Percentiles rank a stretch among this genome's conserved stretches.
Conservation (phyloP, 1,139 yeast genomes). For the Pichia sp. region DNA sequence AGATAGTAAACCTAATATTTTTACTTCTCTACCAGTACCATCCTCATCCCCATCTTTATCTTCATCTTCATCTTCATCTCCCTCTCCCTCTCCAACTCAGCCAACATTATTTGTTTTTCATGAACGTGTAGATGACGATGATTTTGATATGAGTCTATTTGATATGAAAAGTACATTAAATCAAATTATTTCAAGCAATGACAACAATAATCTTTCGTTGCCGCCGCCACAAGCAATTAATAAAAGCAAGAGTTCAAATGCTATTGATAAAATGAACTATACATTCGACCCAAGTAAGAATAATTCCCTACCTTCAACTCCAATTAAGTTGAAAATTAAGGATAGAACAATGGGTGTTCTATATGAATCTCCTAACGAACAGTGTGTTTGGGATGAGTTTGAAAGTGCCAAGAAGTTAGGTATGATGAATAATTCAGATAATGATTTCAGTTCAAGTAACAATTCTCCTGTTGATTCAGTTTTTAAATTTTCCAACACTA, state of each 20-base stretch:
- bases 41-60: too few species aligned
- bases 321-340: slow-evolving; percentile 4
- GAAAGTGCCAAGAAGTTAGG: slow-evolving; percentile 6
- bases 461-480: slow-evolving; percentile 3
- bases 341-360: slow-evolving; percentile 18
- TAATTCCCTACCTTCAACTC: slow-evolving; percentile 1
- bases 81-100: too few species aligned
- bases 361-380: slow-evolving; percentile 17
- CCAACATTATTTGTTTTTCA: not conserved
- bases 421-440: not conserved
- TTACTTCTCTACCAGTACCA: not conserved
- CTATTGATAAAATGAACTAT: slow-evolving; percentile 11
- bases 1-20: slow-evolving; percentile 3
- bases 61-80: too few species aligned
- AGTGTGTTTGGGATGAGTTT: slow-evolving; percentile 14
- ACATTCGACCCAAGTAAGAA: slow-evolving; percentile 6
- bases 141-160: slow-evolving; percentile 11
- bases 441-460: not conserved
- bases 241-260: slow-evolving; percentile 7
- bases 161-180: slow-evolving; percentile 15
- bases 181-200: slow-evolving; percentile 6
- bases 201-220: slow-evolving; percentile 1
- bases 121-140: too few species aligned
- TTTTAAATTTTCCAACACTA: not conserved
- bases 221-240: slow-evolving; percentile 7